Evolutionary conservation across 345 rosid species (phyloP), one percentile per base, ranked within the genome.

Genomic region (Erysimum cheiranthoides): DNA sequence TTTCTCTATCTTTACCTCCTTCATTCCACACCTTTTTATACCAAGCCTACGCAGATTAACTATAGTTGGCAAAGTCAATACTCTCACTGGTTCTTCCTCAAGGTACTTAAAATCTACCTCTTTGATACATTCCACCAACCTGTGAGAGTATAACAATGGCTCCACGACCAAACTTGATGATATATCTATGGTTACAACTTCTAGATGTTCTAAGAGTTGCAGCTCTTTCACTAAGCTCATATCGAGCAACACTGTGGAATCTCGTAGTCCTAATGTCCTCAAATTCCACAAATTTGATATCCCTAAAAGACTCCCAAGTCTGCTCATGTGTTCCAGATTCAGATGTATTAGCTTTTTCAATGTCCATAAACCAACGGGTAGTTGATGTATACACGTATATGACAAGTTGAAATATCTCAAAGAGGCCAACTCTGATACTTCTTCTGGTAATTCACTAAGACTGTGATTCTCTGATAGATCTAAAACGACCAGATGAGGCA

Each of bases 401-500:
- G 78, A 74, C 53, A 74, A 56, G 25, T 65, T 42, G 3, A 74
- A 50, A 66, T 54, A 74, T 6, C 11, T 5, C 47, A 74, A 36
- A 1, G 66, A 74, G 0, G 4, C 36, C 30, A 74, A 46, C 62
- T 25, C 31, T 35, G 73, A 66, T 45, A 66, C 63, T 21, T 66
- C 80, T 17, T 46, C 66, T 0, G 84, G 83, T 13, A 85, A 35
- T 53, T 66, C 61, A 1, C 3, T 21, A 8, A 81, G 21, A 1
- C 13, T 8, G 14, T 8, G 0, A 43, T 81, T 81, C 0, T 8
- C 2, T 3, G 80, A 80, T 64, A 86, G 52, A 58, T 78, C 81
- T 17, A 84, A 25, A 45, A 84, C 72, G 36, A 6, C 65, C 35
- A 32, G 58, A 79, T 47, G 72, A 6, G 39, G 65, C 43, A 70